Base-by-base conservation (phyloP, 306 rosid genomes). In the Cicer pinnatifidum region DNA sequence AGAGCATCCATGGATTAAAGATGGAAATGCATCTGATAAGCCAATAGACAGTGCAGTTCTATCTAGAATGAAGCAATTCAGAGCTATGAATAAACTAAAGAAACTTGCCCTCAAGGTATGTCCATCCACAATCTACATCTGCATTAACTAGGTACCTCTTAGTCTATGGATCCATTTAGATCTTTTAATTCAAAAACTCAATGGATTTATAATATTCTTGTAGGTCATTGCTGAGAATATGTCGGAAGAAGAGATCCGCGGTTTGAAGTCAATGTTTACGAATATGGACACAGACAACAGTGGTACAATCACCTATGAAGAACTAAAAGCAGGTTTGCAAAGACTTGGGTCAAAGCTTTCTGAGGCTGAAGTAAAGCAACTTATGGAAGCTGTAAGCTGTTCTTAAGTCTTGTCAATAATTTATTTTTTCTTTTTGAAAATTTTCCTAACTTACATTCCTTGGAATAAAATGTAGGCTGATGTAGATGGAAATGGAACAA, bases 1-100 rank as follows among this genome's bases (percentile, higher is more conserved):
- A 93, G 98, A 91, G 44, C 98, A 93, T 74, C 96, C 96, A 17
- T 93, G 98, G 98, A 62, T 91, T 56, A 89, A 91, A 82, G 95
- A 78, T 54, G 97, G 92, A 70, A 86, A 86, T 54, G 98, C 97
- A 15, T 82, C 97, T 40, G 94, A 93, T 82, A 93, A 84, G 83
- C 97, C 96, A 41, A 89, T 91, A 40, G 96, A 91, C 80, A 91
- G 94, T 47, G 98, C 97, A 23, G 96, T 91, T 69, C 96, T 91
- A 67, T 89, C 98, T 50, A 84, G 98, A 86, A 88, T 93, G 97
- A 93, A 93, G 89, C 98, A 93, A 80, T 93, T 93, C 64, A 88
- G 96, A 83, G 98, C 93, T 54, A 90, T 93, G 98, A 93, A 93
- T 78, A 89, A 93, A 72, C 89, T 93, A 64, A 93, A 93, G 88